These are phyloP conservation scores for Candida piceae DNA, from an alignment of 805 yeast species.

Conservation along the genomic window DNA sequence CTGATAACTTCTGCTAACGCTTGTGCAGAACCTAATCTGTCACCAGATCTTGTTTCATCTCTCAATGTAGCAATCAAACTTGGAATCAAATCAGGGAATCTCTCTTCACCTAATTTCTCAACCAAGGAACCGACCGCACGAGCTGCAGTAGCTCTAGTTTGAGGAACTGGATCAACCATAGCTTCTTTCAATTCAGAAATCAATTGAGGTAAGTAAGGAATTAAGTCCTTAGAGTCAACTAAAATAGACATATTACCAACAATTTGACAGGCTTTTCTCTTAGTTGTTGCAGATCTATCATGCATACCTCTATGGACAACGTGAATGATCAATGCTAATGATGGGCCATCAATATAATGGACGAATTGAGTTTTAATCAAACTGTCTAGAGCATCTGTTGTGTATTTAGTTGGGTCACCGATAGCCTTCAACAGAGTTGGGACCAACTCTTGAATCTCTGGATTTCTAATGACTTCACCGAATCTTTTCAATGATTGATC, in stretches of 20 bases:
- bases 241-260: conserved; percentile 98
- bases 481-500: conserved; percentile 82
- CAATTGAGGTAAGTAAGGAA: conserved; percentile 75
- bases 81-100: conserved; percentile 87
- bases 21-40: conserved; percentile 95
- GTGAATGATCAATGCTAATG: conserved; percentile 89
- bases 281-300: conserved; percentile 89
- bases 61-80: conserved; percentile 68
- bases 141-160: conserved; percentile 94
- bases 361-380: conserved; percentile 89
- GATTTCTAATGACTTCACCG: conserved; percentile 96
- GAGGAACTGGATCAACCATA: conserved; percentile 98
- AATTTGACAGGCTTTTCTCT: conserved; percentile 93
- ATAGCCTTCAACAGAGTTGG: conserved; percentile 86
- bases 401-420: conserved; percentile 89
- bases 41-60: conserved; percentile 79
- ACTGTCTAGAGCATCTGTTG: conserved; percentile 82
- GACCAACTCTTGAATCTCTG: conserved; percentile 90
- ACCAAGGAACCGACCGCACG: conserved; percentile 95
- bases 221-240: conserved; percentile 80
- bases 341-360: conserved; percentile 97
- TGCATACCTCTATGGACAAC: conserved; percentile 94
- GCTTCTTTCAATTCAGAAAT: conserved; percentile 83
- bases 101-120: conserved; percentile 93
- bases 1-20: conserved; percentile 90